phyloP scores from a whole-genome alignment of 306 rosid species.

The Prinsepia uniflora region DNA sequence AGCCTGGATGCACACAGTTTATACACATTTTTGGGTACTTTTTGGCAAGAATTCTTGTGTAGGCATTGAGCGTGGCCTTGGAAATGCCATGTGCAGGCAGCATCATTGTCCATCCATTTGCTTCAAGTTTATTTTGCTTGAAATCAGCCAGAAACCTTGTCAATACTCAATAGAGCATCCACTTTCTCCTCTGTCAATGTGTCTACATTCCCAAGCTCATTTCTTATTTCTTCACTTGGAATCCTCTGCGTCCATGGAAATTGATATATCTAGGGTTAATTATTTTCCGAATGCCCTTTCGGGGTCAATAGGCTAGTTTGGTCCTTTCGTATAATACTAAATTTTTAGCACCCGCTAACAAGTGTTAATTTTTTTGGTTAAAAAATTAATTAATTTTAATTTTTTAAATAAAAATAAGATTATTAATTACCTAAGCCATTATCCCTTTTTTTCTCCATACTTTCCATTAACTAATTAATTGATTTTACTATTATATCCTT shows the following conservation, averaged over 20 bases:
- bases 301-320: too few relatives aligned
- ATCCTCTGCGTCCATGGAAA: slow-evolving; percentile 41
- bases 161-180: slow-evolving; percentile 40
- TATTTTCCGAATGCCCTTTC: neutral
- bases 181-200: slow-evolving; percentile 45
- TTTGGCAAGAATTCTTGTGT: slow-evolving; percentile 50
- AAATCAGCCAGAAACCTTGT: slow-evolving; percentile 37
- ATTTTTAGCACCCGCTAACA: too few relatives aligned
- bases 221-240: slow-evolving; percentile 38
- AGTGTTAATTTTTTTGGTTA: too few relatives aligned
- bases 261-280: neutral
- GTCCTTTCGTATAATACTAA: too few relatives aligned
- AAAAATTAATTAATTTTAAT: too few relatives aligned
- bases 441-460: too few relatives aligned
- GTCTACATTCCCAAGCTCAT: slow-evolving; percentile 36
- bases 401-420: too few relatives aligned
- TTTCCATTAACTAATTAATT: too few relatives aligned
- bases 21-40: slow-evolving; percentile 38
- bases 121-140: slow-evolving; percentile 43
- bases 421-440: too few relatives aligned
- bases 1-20: slow-evolving; percentile 64
- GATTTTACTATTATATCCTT: too few relatives aligned
- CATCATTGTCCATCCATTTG: slow-evolving; percentile 56
- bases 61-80: slow-evolving; percentile 47
- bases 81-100: slow-evolving; percentile 56